Evolutionary conservation across 371 early-diverging fungal species (phyloP), one percentile per base, ranked within the genome.

Genomic region (Synchytrium microbalum): DNA sequence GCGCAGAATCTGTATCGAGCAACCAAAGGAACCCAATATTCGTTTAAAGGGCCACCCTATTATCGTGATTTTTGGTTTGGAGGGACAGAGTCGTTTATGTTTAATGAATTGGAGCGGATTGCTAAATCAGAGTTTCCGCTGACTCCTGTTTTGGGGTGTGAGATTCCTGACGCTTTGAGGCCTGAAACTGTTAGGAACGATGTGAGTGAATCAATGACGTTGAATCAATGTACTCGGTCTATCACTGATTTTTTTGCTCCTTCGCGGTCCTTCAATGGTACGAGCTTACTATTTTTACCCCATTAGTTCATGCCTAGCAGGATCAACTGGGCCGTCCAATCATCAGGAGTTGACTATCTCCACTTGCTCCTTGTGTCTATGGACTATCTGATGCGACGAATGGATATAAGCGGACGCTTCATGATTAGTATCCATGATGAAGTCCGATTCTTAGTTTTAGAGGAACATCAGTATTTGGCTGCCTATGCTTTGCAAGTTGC

Each of bases 281-380:
- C n/a, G n/a, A n/a, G n/a, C n/a, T n/a, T n/a, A n/a, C n/a, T n/a
- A n/a, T n/a, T n/a, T n/a, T n/a, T n/a, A n/a, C n/a, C 5, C 16
- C 26, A 29, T 5, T 59, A 82, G 72, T 95, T 84, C 68, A 76
- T 92, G 76, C 92, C 95, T 0, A 91, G 90, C 24, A 81, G 97
- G 5, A 80, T 96, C 59, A 98, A 98, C 72, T 98, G 98, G 98
- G 94, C 89, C 0, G 97, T 98, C 0, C 98, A 98, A 70, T 94
- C 95, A n/a, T 93, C 93, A 0, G 98, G 96, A 26, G 98, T 96
- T n/a, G 98, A 98, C 68, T 98, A 98, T 66, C 74, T 98, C 25
- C 98, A 98, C 71, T 70, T 98, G 63, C 78, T 98, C n/a, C 78
- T 98, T 33, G 90, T 89, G 0, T 85, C 92, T 25, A 92, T 95